Conservation (phyloP, 805 yeast species). For the Candida silvicultrix region DNA sequence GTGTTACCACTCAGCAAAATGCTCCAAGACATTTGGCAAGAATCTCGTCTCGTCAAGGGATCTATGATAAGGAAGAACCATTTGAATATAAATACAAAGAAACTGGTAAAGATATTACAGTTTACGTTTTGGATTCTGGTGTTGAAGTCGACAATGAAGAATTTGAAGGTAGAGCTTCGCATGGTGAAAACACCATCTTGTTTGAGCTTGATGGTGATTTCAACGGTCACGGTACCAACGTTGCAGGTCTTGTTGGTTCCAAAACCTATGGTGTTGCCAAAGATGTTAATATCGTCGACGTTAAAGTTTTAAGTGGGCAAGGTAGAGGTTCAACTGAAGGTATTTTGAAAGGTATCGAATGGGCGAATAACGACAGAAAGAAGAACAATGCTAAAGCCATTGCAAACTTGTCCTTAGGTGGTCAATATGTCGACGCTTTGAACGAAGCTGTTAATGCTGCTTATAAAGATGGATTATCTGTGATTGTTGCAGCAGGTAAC, state of each 20-base stretch:
- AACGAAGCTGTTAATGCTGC: conserved; percentile 73
- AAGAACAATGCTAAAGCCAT: conserved; percentile 35
- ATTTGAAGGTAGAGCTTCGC: conserved; percentile 47
- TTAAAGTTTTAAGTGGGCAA: conserved; percentile 58
- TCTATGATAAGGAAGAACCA: conserved; percentile 4
- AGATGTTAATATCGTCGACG: conserved; percentile 55
- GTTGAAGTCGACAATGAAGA: conserved; percentile 47
- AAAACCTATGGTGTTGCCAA: conserved; percentile 74
- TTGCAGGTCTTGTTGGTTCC: conserved; percentile 79
- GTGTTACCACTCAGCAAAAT: conserved; percentile 23
- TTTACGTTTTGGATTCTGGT: conserved; percentile 78
- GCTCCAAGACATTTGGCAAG: conserved; percentile 65
- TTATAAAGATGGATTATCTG: conserved; percentile 52
- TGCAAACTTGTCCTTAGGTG: conserved; percentile 73
- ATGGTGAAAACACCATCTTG: conserved; percentile 58
- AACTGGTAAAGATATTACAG: conserved; percentile 53
- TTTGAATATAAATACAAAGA: conserved; percentile 39
- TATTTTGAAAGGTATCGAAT: conserved; percentile 57
- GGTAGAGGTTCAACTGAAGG: conserved; percentile 65
- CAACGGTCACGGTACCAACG: conserved; percentile 87
- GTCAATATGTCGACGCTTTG: conserved; percentile 52
- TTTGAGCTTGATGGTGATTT: conserved; percentile 53
- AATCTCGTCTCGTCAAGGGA: conserved; percentile 30
- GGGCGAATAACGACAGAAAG: conserved; percentile 47
- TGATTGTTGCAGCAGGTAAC: conserved; percentile 82